Evolutionary conservation across 129 eudicot genomes (phyloP).

Genomic region (Saussurea involucrata): DNA sequence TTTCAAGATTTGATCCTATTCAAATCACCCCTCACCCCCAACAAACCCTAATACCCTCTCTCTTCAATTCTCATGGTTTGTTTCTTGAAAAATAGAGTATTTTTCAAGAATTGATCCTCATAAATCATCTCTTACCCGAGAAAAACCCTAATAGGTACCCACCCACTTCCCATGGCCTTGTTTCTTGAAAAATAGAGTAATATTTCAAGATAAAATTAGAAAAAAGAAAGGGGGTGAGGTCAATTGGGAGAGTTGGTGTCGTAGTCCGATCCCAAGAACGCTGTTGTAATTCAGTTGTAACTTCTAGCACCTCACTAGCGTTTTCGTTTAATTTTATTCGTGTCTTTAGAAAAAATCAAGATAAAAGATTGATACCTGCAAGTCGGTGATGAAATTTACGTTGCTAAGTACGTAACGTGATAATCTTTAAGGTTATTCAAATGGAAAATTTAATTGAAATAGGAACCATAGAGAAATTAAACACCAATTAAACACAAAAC

Average conservation of each 20-base stretch:
- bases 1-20: neutral
- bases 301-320: too few relatives aligned
- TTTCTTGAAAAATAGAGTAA: neutral
- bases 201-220: neutral
- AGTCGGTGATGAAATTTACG: neutral
- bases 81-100: neutral
- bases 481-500: conserved; percentile 16
- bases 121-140: neutral
- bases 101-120: neutral
- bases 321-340: too few relatives aligned
- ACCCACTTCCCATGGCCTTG: neutral
- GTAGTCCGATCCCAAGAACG: too few relatives aligned
- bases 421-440: neutral
- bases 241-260: too few relatives aligned
- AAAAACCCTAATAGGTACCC: neutral
- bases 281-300: too few relatives aligned
- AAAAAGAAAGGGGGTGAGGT: too few relatives aligned
- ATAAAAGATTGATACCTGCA: neutral
- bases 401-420: neutral
- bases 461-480: neutral
- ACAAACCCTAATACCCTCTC: neutral
- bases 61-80: neutral
- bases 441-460: neutral
- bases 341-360: too few relatives aligned
- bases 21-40: neutral